Conservation (phyloP, 768 basidiomycete genomes). For the Hypholoma sublateritium region DNA sequence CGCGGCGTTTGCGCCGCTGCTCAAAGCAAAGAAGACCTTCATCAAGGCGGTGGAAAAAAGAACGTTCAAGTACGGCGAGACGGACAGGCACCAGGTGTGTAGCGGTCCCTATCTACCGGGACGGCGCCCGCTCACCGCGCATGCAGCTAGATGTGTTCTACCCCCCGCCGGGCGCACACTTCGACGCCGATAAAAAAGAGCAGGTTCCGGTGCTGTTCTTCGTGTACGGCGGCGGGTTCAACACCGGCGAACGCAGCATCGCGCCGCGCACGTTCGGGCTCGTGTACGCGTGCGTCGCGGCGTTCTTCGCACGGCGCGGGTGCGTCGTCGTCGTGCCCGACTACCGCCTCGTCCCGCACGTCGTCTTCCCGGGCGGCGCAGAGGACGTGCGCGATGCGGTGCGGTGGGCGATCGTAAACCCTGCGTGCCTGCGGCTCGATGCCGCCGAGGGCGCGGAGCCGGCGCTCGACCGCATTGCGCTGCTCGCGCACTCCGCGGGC, state of each 20-base stretch:
- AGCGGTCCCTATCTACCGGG: too few species aligned
- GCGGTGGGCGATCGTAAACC: conserved; percentile 46
- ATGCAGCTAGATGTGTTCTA: conserved; percentile 68
- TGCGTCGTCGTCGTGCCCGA: conserved; percentile 68
- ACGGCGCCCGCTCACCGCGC: not conserved
- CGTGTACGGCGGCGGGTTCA: conserved; percentile 68
- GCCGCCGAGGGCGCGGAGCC: conserved; percentile 37
- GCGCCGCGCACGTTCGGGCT: conserved; percentile 46
- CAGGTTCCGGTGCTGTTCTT: conserved; percentile 57
- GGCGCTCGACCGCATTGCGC: conserved; percentile 28
- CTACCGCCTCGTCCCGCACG: conserved; percentile 62
- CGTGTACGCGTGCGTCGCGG: conserved; percentile 54
- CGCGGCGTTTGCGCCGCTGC: conserved; percentile 46
- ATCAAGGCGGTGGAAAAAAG: conserved; percentile 49
- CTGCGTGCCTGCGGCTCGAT: conserved; percentile 25
- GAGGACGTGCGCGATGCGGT: conserved; percentile 63
- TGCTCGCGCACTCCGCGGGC: conserved; percentile 67
- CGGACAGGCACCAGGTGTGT: conserved; percentile 48
- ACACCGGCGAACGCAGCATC: conserved; percentile 46
- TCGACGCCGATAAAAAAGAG: conserved; percentile 1
- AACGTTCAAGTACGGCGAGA: conserved; percentile 57
- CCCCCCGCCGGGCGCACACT: conserved; percentile 30
- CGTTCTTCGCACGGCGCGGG: conserved; percentile 60
- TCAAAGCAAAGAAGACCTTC: conserved; percentile 44
- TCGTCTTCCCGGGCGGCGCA: conserved; percentile 52